Percentiles rank a stretch among this genome's conserved stretches.
These are phyloP conservation scores for Parascedosporium putredinis DNA, from an alignment of 2,329 filamentous ascomycete genomes.

Conservation along the genomic window DNA sequence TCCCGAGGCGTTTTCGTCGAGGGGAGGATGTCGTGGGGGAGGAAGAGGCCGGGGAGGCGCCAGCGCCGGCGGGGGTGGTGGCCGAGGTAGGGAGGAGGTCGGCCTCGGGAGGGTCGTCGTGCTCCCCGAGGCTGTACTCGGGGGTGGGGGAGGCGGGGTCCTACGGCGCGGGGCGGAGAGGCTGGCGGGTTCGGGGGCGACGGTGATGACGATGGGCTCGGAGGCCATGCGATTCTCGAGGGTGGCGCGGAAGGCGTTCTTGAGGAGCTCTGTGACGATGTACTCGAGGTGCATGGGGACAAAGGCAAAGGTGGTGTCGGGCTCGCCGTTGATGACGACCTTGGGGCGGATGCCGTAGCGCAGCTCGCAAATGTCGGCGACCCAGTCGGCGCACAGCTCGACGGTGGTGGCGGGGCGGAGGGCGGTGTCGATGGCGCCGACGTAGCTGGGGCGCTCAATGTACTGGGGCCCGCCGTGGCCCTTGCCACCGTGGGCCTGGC, in stretches of 20 bases:
- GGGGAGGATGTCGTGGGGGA: too few species aligned
- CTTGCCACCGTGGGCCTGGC: slow-evolving; percentile 38
- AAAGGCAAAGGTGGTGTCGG: slow-evolving; percentile 81
- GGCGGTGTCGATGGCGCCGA: slow-evolving; percentile 90
- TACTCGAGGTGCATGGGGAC: slow-evolving; percentile 96
- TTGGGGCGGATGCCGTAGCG: slow-evolving; percentile 84
- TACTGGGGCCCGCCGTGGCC: slow-evolving; percentile 41
- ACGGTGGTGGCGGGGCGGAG: slow-evolving; percentile 74
- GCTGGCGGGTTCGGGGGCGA: slow-evolving; percentile 55
- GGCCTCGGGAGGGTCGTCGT: slow-evolving; percentile 2
- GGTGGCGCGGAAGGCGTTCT: slow-evolving; percentile 91
- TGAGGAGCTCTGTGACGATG: slow-evolving; percentile 90
- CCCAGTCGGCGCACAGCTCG: slow-evolving; percentile 76
- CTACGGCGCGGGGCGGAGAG: slow-evolving; percentile 19
- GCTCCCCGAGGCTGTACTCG: background rate
- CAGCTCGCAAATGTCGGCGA: slow-evolving; percentile 92
- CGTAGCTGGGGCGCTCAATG: slow-evolving; percentile 53
- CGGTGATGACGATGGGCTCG: slow-evolving; percentile 83
- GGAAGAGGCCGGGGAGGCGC: too few species aligned
- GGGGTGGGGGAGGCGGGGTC: slow-evolving; percentile 14
- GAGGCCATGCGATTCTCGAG: slow-evolving; percentile 71
- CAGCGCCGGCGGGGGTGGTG: too few species aligned
- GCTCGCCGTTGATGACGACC: slow-evolving; percentile 73
- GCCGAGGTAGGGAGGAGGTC: slow-evolving; percentile 12
- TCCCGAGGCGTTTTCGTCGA: slow-evolving; percentile 61